Evolutionary conservation across 495 filamentous ascomycete species (phyloP).

Genomic region (Annulohypoxylon stygium): DNA sequence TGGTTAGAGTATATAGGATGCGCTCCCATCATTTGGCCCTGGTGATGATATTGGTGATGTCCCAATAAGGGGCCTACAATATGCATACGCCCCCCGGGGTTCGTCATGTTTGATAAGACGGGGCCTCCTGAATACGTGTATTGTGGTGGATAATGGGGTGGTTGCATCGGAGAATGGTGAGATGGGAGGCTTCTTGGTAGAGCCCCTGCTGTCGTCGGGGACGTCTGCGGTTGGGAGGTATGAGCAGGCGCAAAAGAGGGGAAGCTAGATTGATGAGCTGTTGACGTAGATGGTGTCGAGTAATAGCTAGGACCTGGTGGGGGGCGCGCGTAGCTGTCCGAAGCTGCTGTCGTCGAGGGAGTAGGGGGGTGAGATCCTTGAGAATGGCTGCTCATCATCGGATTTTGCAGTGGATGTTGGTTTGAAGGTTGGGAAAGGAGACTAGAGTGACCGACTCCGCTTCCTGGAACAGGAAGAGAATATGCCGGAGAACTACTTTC

Average conservation of each 20-base stretch:
- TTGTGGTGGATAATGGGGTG: constrained; percentile 53
- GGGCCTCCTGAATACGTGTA: constrained; percentile 63
- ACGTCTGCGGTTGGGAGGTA: constrained; percentile 70
- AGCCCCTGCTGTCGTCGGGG: constrained; percentile 69
- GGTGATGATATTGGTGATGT: constrained; percentile 57
- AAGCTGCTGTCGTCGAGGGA: constrained; percentile 69
- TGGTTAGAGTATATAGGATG: constrained; percentile 68
- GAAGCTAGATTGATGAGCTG: constrained; percentile 71
- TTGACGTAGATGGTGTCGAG: constrained; percentile 64
- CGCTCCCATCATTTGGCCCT: constrained; percentile 70
- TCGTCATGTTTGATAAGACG: constrained; percentile 81
- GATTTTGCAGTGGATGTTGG: constrained; percentile 43
- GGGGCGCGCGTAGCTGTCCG: constrained; percentile 74
- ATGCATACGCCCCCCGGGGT: constrained; percentile 77
- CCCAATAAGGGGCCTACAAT: constrained; percentile 71
- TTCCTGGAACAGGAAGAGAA: constrained; percentile 52
- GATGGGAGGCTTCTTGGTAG: constrained; percentile 68
- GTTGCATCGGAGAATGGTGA: constrained; percentile 61
- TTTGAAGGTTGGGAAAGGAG: constrained; percentile 44
- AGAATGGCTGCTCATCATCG: constrained; percentile 49
- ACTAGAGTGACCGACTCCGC: constrained; percentile 46
- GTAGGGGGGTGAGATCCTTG: constrained; percentile 68
- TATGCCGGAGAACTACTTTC: constrained; percentile 53
- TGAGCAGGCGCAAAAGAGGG: constrained; percentile 64
- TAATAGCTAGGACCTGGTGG: constrained; percentile 71